Evolutionary conservation across 2,329 filamentous ascomycete species (phyloP).

Genomic region (Neonectria ditissima): DNA sequence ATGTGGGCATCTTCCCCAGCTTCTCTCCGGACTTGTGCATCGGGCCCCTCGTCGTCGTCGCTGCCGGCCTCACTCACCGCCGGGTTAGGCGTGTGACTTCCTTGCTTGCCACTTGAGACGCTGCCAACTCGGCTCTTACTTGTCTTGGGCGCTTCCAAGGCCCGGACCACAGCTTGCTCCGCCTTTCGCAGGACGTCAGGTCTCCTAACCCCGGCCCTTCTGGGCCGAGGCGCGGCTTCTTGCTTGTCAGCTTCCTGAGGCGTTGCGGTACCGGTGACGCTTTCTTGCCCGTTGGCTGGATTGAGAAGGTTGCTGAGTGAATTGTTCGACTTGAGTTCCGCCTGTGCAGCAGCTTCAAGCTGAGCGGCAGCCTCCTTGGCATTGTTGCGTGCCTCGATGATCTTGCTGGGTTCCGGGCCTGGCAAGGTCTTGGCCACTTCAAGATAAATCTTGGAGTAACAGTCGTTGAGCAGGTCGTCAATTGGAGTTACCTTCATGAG

Average conservation of each 20-base stretch:
- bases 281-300: constrained; percentile 55
- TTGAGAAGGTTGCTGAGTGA: constrained; percentile 58
- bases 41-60: constrained; percentile 57
- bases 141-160: constrained; percentile 61
- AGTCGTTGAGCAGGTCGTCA: constrained; percentile 93
- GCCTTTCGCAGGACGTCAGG: constrained; percentile 72
- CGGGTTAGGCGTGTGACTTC: constrained; percentile 54
- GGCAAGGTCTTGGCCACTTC: constrained; percentile 72
- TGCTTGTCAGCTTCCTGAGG: constrained; percentile 56
- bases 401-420: constrained; percentile 59
- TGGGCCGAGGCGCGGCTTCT: constrained; percentile 54
- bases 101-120: constrained; percentile 62
- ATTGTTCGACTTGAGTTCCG: constrained; percentile 50
- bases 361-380: constrained; percentile 56
- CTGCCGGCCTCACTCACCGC: constrained; percentile 53
- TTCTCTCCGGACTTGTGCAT: constrained; percentile 53
- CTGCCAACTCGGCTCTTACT: constrained; percentile 64
- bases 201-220: constrained; percentile 61
- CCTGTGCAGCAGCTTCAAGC: constrained; percentile 48
- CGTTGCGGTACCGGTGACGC: constrained; percentile 48
- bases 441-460: constrained; percentile 82
- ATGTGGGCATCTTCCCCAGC: constrained; percentile 54
- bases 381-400: constrained; percentile 60
- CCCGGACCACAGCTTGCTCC: constrained; percentile 67
- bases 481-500: constrained; percentile 88